A percentile compares a stretch with the other conserved stretches of the same genome.
phyloP scores from a whole-genome alignment of 2,329 filamentous ascomycete genomes.

The Claviceps cyperi region DNA sequence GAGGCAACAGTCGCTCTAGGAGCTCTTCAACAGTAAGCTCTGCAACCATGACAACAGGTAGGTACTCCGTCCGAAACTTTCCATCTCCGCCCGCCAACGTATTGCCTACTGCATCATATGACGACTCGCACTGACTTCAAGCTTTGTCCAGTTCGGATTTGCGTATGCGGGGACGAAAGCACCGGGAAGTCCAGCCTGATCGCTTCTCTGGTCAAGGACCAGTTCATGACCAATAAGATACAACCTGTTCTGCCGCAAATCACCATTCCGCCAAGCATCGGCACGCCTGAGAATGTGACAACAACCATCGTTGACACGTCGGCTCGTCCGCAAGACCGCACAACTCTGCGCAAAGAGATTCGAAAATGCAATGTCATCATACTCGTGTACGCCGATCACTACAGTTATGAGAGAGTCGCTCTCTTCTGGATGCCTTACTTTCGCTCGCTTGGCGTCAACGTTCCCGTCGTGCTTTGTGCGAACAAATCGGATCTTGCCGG shows the following conservation, averaged over 20 bases:
- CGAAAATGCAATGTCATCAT: constrained; percentile 95
- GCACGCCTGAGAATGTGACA: constrained; percentile 89
- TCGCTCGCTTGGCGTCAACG: constrained; percentile 92
- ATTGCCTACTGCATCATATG: not conserved
- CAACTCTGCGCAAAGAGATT: constrained; percentile 81
- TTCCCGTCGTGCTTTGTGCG: constrained; percentile 89
- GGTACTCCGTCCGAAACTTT: not conserved
- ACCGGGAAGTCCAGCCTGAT: constrained; percentile 91
- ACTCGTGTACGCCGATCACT: constrained; percentile 94
- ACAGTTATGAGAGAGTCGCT: constrained; percentile 94
- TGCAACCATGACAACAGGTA: constrained; percentile 5
- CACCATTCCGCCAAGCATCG: constrained; percentile 83
- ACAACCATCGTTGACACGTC: constrained; percentile 97
- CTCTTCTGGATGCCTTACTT: constrained; percentile 99
- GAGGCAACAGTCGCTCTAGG: not conserved
- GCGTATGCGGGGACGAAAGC: constrained; percentile 90
- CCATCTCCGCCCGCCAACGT: not conserved
- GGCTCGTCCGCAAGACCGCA: constrained; percentile 82
- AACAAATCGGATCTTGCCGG: constrained; percentile 88
- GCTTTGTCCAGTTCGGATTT: constrained; percentile 56
- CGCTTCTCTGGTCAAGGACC: constrained; percentile 90
- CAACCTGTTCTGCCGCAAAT: constrained; percentile 89
- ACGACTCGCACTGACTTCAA: constrained; percentile 1
- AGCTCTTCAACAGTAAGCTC: constrained; percentile 3
- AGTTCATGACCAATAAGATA: constrained; percentile 91